These are phyloP conservation scores for Sporobolomyces pararoseus DNA, from an alignment of 768 basidiomycete species.

Conservation along the genomic window DNA sequence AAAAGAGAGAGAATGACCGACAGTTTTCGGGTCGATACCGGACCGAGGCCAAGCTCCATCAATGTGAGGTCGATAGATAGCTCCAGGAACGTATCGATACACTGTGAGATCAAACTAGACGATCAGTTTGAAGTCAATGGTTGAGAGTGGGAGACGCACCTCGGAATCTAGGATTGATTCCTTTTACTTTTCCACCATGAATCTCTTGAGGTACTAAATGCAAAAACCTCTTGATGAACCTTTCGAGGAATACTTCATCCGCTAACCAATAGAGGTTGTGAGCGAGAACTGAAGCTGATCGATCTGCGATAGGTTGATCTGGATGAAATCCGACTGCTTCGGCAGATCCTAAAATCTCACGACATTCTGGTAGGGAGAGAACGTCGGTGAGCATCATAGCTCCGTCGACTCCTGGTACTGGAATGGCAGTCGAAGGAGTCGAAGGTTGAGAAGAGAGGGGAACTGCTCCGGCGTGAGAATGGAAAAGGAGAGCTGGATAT, in stretches of 20 bases:
- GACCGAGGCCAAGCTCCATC: conserved; percentile 59
- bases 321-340: conserved; percentile 56
- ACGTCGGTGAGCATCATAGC: conserved; percentile 57
- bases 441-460: conserved; percentile 29
- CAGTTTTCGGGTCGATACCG: conserved; percentile 52
- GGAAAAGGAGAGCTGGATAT: conserved; percentile 57
- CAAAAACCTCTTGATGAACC: conserved; percentile 54
- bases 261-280: conserved; percentile 60
- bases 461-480: conserved; percentile 45
- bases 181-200: conserved; percentile 53
- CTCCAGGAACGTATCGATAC: conserved; percentile 57
- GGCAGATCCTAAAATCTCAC: conserved; percentile 54
- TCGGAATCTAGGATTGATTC: conserved; percentile 57
- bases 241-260: conserved; percentile 52
- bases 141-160: conserved; percentile 7
- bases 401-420: conserved; percentile 55
- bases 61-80: conserved; percentile 58
- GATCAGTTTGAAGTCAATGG: not conserved
- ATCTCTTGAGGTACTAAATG: conserved; percentile 53
- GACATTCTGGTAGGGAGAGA: conserved; percentile 54
- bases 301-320: conserved; percentile 54
- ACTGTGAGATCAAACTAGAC: conserved; percentile 41
- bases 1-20: not conserved
- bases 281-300: conserved; percentile 48
- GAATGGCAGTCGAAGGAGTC: conserved; percentile 50